These are phyloP conservation scores for Naumovozyma castellii DNA, from an alignment of 805 yeast genomes.

Conservation along the genomic window DNA sequence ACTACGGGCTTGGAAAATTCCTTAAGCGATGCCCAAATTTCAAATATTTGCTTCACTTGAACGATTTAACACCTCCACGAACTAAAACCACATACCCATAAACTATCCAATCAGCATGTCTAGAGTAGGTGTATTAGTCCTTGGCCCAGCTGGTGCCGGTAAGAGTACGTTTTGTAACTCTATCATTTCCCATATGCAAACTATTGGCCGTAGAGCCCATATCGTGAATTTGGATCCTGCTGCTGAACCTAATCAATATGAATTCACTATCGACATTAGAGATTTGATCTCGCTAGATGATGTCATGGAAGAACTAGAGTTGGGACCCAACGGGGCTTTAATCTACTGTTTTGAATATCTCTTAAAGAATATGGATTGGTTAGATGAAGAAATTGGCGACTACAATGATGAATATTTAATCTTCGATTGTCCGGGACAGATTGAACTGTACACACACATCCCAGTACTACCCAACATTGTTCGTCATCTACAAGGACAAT, in stretches of 20 bases:
- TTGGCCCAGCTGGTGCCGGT: conserved; percentile 98
- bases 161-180: conserved; percentile 89
- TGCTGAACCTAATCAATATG: conserved; percentile 86
- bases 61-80: too few species aligned
- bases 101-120: too few species aligned
- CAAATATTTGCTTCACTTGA: too few species aligned
- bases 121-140: conserved; percentile 82
- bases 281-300: conserved; percentile 86
- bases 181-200: conserved; percentile 77
- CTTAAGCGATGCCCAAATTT: not conserved
- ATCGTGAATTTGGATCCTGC: conserved; percentile 95
- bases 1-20: not conserved
- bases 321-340: conserved; percentile 93
- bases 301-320: conserved; percentile 86
- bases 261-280: conserved; percentile 84
- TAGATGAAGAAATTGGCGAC: conserved; percentile 95
- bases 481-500: conserved; percentile 66
- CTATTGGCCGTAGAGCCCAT: conserved; percentile 87
- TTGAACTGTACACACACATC: conserved; percentile 87
- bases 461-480: conserved; percentile 88
- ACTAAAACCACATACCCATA: too few species aligned
- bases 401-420: conserved; percentile 88
- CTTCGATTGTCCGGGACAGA: conserved; percentile 96
- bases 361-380: conserved; percentile 86
- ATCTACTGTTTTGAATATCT: conserved; percentile 90